Conservation (phyloP, 768 basidiomycete species). For the Tulasnella sp. region DNA sequence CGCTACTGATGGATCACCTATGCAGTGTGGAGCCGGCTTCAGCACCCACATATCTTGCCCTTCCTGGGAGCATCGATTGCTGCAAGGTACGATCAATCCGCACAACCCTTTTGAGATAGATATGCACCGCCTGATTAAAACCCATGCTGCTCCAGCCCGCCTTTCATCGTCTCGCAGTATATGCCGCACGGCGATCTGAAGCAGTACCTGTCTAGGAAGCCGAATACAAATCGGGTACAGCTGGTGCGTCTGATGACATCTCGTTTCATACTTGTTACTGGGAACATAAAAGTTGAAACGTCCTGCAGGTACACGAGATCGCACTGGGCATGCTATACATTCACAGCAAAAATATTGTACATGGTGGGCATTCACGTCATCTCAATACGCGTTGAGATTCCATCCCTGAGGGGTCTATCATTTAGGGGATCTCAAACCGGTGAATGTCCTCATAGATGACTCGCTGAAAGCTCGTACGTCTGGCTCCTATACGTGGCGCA, state of each 20-base stretch:
- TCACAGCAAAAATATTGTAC: slow-evolving; percentile 1
- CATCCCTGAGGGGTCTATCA: too few species aligned
- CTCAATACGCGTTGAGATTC: not conserved
- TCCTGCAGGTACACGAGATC: not conserved
- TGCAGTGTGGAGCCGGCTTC: too few species aligned
- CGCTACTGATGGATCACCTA: too few species aligned
- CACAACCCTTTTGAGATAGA: too few species aligned
- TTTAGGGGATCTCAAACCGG: not conserved
- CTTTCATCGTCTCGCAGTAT: too few species aligned
- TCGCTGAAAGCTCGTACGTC: not conserved
- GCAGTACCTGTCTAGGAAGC: not conserved
- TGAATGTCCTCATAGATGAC: not conserved
- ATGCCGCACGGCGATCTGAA: not conserved
- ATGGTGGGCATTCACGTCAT: not conserved
- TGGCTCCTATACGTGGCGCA: not conserved
- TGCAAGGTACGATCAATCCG: too few species aligned
- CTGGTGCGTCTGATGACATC: not conserved
- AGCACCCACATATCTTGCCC: too few species aligned
- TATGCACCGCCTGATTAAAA: too few species aligned
- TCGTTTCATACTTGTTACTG: not conserved
- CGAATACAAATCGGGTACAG: not conserved
- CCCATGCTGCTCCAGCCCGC: too few species aligned
- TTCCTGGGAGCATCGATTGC: too few species aligned
- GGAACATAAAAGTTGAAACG: not conserved
- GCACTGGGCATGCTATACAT: not conserved